A percentile compares a stretch with the other conserved stretches of the same genome.
Evolutionary conservation across 192 early-diverging fungal species (phyloP).

Genomic region (Umbelopsis ramanniana): DNA sequence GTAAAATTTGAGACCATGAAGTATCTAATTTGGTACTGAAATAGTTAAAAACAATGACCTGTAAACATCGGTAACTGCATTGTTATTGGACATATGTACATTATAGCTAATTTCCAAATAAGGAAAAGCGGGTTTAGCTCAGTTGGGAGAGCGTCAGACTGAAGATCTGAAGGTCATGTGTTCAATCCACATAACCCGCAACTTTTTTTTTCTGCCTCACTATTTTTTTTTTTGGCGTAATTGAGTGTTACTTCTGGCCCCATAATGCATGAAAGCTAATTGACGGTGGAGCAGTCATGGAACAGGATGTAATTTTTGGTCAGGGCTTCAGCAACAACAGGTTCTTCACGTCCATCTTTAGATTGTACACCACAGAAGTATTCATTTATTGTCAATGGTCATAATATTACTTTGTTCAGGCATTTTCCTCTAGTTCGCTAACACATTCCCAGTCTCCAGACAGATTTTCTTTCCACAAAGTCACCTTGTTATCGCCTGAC

Average conservation of each 20-base stretch:
- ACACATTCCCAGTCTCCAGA: constrained; percentile 91
- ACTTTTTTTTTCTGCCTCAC: background rate
- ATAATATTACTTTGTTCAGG: constrained; percentile 29
- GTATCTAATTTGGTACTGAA: too few relatives aligned
- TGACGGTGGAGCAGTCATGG: too few relatives aligned
- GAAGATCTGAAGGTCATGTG: constrained; percentile 59
- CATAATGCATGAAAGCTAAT: background rate
- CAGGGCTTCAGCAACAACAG: background rate
- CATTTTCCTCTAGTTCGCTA: constrained; percentile 69
- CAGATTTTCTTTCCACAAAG: constrained; percentile 95
- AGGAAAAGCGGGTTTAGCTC: constrained; percentile 43
- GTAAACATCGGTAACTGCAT: too few relatives aligned
- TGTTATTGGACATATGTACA: too few relatives aligned
- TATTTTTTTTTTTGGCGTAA: background rate
- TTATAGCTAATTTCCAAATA: too few relatives aligned
- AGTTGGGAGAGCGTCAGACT: constrained; percentile 62
- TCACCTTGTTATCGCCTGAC: constrained; percentile 95
- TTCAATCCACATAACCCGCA: constrained; percentile 27
- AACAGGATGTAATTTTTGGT: too few relatives aligned
- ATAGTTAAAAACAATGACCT: too few relatives aligned
- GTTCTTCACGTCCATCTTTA: background rate
- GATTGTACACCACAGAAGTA: background rate
- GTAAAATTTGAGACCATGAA: too few relatives aligned
- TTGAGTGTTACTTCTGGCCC: background rate
- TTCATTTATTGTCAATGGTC: constrained; percentile 16